Base-by-base conservation (phyloP, 2,329 filamentous ascomycete species). In the Dactylellina cionopaga region DNA sequence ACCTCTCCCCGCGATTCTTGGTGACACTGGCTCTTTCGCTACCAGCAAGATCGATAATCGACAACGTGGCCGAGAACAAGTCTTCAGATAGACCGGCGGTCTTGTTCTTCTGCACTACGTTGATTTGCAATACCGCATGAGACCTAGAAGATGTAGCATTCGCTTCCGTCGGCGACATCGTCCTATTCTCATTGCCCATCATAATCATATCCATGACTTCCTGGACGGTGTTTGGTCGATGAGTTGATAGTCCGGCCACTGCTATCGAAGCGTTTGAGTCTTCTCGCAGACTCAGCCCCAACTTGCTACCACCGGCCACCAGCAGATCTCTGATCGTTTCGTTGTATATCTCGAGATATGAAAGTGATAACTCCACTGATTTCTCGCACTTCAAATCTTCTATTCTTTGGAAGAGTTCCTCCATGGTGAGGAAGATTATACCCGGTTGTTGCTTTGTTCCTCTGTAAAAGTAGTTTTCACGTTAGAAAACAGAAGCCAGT, bases 131-230 rank as follows among this genome's bases (percentile, higher is more conserved):
- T 11, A 99, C 95, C 9, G 95, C 95, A 79, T 99, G 95, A 0
- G 95, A 99, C 80, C 95, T 89, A 7, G 95, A 99, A 0, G 95
- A 99, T 0, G 95, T 97, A 15, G 95, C 94, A 79, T 99, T 99
- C 76, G 95, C 95, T 82, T 94, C 93, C 5, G 95, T 99, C 0
- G 95, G 94, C 0, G 95, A 98, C 80, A 98, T 95, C 2, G 95
- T 99, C 44, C 95, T 89, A 80, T 90, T 92, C 77, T 96, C 91
- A 80, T 99, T 99, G 75, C 95, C 95, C 79, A 89, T 88, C 62
- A 99, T 90, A 79, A 99, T 97, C 87, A 99, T 97, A 78, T 99
- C 94, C 95, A 99, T 99, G 77, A 99, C 95, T 81, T 99, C 90
- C 79, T 96, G 88, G 11, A 98, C 95, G 79, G 94, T 92, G 76